Evolutionary conservation across 75 land plant species (phyloP).

Genomic region (Pinus taeda): DNA sequence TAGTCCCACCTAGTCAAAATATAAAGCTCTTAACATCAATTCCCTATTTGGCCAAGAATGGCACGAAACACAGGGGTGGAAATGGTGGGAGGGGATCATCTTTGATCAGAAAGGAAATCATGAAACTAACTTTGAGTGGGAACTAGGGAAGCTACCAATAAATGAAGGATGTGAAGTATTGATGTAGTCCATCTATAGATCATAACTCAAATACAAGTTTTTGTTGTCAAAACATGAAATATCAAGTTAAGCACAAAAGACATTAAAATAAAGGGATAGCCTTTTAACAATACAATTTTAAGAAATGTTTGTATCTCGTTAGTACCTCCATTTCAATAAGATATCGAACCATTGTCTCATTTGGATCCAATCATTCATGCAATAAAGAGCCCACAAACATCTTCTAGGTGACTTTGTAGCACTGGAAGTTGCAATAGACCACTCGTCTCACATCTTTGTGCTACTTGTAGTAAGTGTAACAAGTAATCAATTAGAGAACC

Average conservation of each 20-base stretch:
- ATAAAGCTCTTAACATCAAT: no score
- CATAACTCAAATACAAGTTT: neutral
- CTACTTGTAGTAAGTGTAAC: constrained; percentile 47
- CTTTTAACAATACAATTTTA: no score
- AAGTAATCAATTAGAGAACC: neutral
- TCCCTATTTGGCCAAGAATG: no score
- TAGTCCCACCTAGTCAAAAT: no score
- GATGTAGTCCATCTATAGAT: constrained; percentile 90
- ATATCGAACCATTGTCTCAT: constrained; percentile 86
- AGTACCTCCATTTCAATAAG: constrained; percentile 98
- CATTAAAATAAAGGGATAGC: no score
- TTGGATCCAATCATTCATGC: constrained; percentile 71
- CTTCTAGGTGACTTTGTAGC: constrained; percentile 74
- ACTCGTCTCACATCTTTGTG: constrained; percentile 61
- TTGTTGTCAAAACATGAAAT: neutral
- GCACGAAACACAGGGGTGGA: no score
- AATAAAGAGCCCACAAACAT: constrained; percentile 75
- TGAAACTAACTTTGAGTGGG: no score
- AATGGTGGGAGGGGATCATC: no score
- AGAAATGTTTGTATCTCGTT: neutral
- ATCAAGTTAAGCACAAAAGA: neutral
- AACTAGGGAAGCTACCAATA: no score
- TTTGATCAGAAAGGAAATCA: no score
- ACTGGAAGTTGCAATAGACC: constrained; percentile 83
- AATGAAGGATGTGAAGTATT: constrained; percentile 96